Evolutionary conservation across 352 stramenopile genomes (phyloP), one percentile per base, ranked within the genome.

Genomic region (Phytophthora hybrid): DNA sequence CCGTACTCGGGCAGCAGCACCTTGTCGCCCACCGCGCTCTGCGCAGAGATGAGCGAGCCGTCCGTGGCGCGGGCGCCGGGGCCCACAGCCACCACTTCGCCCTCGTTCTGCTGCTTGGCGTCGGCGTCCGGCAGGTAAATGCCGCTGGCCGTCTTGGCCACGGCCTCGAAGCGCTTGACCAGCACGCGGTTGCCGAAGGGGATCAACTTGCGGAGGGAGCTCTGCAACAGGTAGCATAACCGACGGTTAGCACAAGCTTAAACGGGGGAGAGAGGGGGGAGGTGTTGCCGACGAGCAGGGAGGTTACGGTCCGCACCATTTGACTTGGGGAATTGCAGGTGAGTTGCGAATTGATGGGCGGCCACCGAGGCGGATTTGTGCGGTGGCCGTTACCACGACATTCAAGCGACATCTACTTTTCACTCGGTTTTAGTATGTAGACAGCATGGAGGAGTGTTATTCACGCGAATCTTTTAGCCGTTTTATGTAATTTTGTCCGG

Each of bases 1-100:
- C 97, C 97, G 86, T 99, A 99, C 85, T 99, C 96, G 10, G 97
- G 97, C 58, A 99, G 86, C 63, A 99, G 80, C 16, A 99, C 97
- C 78, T 94, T 98, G 90, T 99, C 96, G 63, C 97, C 97, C 49
- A 95, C 88, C 41, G 85, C 85, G 62, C 97, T 88, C 71, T 92
- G 92, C 59, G 95, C 87, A 10, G 90, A 80, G 74, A 98, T 89
- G 54, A 98, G 79, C 11, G 80, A 87, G 61, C 97, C 97, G n/a
- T 97, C 95, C 18, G 88, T 69, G 71, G 94, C 93, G 63, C 93
- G 85, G 41, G 96, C 83, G 61, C 97, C 97, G 2, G 96, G 97
- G 69, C 97, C 97, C 31, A 98, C 96, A 2, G 96, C 94, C 52
- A 99, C 82, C 26, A 99, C 95, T 65, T 97, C 89, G 29, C 94